A percentile compares a stretch with the other conserved stretches of the same genome.
These are phyloP conservation scores for Diaporthe ilicicola DNA, from an alignment of 2,329 filamentous ascomycete species.

Conservation along the genomic window DNA sequence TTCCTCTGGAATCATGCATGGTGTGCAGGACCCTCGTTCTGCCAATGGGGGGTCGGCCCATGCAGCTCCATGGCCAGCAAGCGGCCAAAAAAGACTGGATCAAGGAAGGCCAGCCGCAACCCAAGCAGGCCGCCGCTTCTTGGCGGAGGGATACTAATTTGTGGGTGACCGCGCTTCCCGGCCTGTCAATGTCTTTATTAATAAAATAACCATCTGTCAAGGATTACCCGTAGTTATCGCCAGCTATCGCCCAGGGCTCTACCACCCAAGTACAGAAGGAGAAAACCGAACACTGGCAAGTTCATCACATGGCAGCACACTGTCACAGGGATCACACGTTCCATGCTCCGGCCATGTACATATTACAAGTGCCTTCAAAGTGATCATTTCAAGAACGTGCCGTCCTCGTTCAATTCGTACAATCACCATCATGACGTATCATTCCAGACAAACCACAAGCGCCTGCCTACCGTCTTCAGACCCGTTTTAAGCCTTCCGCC, in stretches of 20 bases:
- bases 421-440: background rate
- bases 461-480: background rate
- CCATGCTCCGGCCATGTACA: background rate
- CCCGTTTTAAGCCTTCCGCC: background rate
- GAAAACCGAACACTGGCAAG: no score
- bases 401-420: slow-evolving; percentile 12
- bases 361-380: background rate
- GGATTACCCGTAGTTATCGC: background rate
- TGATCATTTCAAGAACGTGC: background rate
- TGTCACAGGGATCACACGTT: background rate
- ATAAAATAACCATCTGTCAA: background rate
- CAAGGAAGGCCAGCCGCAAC: background rate
- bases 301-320: no score
- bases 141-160: background rate
- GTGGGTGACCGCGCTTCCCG: background rate
- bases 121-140: background rate
- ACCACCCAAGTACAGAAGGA: no score
- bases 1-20: background rate
- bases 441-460: slow-evolving; percentile 6
- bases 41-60: background rate
- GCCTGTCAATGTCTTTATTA: background rate
- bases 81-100: background rate
- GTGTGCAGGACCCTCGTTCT: background rate
- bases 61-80: background rate
- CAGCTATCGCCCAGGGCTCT: background rate